phyloP scores from a whole-genome alignment of 441 rosid species.

The Arabidopsis hybrid region DNA sequence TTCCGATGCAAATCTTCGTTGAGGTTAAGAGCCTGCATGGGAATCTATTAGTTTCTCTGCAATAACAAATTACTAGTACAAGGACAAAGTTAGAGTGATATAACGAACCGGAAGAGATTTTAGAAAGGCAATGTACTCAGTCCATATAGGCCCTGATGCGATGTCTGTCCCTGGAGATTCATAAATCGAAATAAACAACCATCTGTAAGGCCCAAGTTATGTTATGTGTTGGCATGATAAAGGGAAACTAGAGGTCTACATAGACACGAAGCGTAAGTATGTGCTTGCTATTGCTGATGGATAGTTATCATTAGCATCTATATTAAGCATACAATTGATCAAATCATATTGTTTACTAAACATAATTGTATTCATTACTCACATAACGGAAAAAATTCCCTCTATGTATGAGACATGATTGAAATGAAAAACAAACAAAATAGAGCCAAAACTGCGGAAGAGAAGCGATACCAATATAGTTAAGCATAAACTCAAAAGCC shows the following conservation, averaged over 20 bases:
- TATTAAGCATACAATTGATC: not conserved
- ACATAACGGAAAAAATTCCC: not conserved
- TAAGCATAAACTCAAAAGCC: slow-evolving; percentile 93
- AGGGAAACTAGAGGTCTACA: slow-evolving; percentile 25
- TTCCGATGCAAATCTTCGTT: slow-evolving; percentile 89
- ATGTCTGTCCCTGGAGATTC: slow-evolving; percentile 81
- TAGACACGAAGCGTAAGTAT: slow-evolving; percentile 12
- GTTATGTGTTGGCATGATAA: slow-evolving; percentile 11
- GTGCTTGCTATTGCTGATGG: slow-evolving; percentile 16
- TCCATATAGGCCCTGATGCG: slow-evolving; percentile 94
- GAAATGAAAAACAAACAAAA: not conserved
- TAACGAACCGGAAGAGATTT: slow-evolving; percentile 81
- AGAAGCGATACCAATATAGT: slow-evolving; percentile 75
- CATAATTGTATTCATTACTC: slow-evolving; percentile 5
- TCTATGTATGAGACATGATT: slow-evolving; percentile 7
- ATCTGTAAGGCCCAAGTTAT: slow-evolving; percentile 28
- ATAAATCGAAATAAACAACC: slow-evolving; percentile 46
- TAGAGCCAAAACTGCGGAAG: slow-evolving; percentile 21
- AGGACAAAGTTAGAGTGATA: slow-evolving; percentile 31
- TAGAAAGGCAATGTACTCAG: slow-evolving; percentile 84
- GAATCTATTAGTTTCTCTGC: slow-evolving; percentile 38
- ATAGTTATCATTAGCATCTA: not conserved
- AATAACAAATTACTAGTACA: slow-evolving; percentile 26
- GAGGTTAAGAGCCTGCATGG: slow-evolving; percentile 65
- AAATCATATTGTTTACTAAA: slow-evolving; percentile 16